Evolutionary conservation across 768 basidiomycete genomes (phyloP), one percentile per base, ranked within the genome.

Genomic region (Lactifluus hygrophoroides): DNA sequence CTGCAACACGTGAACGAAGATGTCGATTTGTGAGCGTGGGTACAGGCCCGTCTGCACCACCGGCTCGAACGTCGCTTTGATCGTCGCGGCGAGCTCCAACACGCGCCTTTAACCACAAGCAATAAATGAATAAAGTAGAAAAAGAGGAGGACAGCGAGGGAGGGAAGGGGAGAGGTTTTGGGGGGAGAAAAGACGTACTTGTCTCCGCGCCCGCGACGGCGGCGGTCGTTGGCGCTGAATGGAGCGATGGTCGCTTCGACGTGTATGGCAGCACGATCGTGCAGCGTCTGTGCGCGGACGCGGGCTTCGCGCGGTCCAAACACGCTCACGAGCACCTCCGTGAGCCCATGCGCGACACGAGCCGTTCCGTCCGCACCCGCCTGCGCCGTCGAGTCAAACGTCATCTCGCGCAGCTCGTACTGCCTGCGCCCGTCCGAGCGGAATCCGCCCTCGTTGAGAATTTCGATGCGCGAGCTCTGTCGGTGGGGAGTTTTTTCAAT

Each of bases 21-120:
- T 85, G 72, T 95, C 91, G 69, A 99, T 96, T 69, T 94, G 86
- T 34, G 90, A 90, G 49, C 96, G 85, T 21, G 95, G 95, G 73
- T 96, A 97, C 47, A 99, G 80, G 60, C 79, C 80, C 7, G 89
- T 88, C 69, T 93, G 89, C 23, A 99, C 82, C 55, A 95, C 92
- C 42, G 94, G 93, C 68, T 98, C 95, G 69, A 99, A 98, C 0
- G 96, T 98, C 30, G 90, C 85, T 73, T 91, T 90, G 62, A 98
- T 85, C 23, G 86, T 83, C 2, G 90, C 78, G 11, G 87, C 89
- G 62, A 96, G 77, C 73, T 99, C 96, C 60, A 89, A 75, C 62
- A 90, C 78, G 16, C 93, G 91, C 72, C 94, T 95, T 64, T n/a
- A n/a, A n/a, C n/a, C n/a, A 48, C 1, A 32, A 30, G n/a, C n/a